phyloP scores from a whole-genome alignment of 2,329 filamentous ascomycete genomes.

The Xylaria sp. region DNA sequence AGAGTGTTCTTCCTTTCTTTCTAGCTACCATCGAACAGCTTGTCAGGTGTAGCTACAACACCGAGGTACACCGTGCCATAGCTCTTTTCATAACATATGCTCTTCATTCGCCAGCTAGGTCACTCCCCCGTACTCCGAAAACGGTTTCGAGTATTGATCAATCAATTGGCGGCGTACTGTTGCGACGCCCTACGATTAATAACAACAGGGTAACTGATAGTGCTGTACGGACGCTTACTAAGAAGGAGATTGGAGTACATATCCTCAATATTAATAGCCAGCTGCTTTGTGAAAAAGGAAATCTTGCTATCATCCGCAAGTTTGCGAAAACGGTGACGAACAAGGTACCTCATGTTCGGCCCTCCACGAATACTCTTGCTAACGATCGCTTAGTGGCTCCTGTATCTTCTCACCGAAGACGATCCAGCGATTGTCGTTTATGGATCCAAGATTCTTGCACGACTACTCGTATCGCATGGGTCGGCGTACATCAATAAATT shows the following conservation, averaged over 20 bases:
- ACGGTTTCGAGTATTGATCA: slow-evolving; percentile 54
- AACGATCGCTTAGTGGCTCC: slow-evolving; percentile 74
- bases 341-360: slow-evolving; percentile 69
- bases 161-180: slow-evolving; percentile 55
- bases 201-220: slow-evolving; percentile 48
- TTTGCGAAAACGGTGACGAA: slow-evolving; percentile 96
- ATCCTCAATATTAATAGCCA: slow-evolving; percentile 82
- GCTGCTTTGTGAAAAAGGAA: slow-evolving; percentile 79
- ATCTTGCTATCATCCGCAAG: slow-evolving; percentile 77
- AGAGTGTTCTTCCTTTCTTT: slow-evolving; percentile 79
- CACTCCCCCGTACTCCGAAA: slow-evolving; percentile 64
- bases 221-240: slow-evolving; percentile 61
- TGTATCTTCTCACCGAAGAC: slow-evolving; percentile 89
- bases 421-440: slow-evolving; percentile 85
- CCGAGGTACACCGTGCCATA: slow-evolving; percentile 85
- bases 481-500: slow-evolving; percentile 87
- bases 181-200: slow-evolving; percentile 55
- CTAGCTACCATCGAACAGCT: slow-evolving; percentile 82
- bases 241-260: slow-evolving; percentile 77
- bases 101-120: slow-evolving; percentile 70
- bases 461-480: slow-evolving; percentile 85
- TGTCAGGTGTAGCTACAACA: slow-evolving; percentile 81
- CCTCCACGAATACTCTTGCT: slow-evolving; percentile 47
- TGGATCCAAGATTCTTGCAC: slow-evolving; percentile 83
- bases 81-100: slow-evolving; percentile 95